phyloP scores from a whole-genome alignment of 306 rosid species.

The Trifolium fragiferum region DNA sequence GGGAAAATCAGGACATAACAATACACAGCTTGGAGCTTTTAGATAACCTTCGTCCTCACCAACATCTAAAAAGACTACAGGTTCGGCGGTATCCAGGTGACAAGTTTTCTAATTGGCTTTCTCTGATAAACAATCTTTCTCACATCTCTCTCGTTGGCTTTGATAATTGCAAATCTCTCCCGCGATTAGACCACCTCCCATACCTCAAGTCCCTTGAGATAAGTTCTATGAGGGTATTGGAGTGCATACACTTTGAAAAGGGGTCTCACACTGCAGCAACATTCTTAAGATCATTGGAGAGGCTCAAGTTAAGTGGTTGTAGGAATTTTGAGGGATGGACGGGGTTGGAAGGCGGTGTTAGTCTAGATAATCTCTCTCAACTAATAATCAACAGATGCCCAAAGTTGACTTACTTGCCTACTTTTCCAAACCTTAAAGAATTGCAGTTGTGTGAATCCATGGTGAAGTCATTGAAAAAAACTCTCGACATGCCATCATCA shows the following conservation, averaged over 20 bases:
- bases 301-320: not conserved
- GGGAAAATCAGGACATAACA: not conserved
- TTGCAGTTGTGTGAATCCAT: not conserved
- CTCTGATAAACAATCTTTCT: not conserved
- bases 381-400: not conserved
- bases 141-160: fast-evolving
- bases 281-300: conserved; percentile 3
- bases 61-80: not conserved
- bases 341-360: too few relatives aligned
- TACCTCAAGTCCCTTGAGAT: not conserved
- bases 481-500: not conserved
- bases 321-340: not conserved
- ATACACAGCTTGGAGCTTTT: not conserved
- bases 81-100: fast-evolving
- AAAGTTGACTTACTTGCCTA: conserved; percentile 17
- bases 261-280: not conserved
- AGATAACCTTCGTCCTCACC: conserved; percentile 30
- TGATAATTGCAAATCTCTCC: conserved; percentile 9
- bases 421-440: not conserved
- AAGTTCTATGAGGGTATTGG: fast-evolving
- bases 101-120: conserved; percentile 32
- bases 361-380: conserved; percentile 20
- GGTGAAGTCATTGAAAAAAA: not conserved
- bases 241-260: not conserved
- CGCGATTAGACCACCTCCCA: conserved; percentile 27